Base-by-base conservation (phyloP, 257 asterid species). In the Scutellaria barbata region DNA sequence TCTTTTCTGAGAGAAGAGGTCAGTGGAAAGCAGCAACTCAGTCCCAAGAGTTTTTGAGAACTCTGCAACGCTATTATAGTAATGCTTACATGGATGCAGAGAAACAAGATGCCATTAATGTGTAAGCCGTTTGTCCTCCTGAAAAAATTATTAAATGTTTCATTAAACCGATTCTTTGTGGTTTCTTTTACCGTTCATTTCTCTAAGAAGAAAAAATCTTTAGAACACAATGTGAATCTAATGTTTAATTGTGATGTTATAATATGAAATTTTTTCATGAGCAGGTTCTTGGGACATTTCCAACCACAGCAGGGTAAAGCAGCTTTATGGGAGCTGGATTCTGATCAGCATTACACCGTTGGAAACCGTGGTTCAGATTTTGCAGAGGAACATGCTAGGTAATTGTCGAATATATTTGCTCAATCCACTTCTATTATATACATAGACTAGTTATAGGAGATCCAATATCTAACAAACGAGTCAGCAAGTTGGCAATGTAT, bases 21-120 rank as follows among this genome's bases (percentile, higher is more conserved):
- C 98, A 90, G 65, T 91, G 96, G 96, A 94, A 85, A 85, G 96
- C 96, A 37, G 95, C 97, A n/a, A 89, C 87, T 4, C 96, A 86
- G 75, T 89, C 96, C 66, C 96, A 90, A 76, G 97, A 90, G 82
- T 74, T 90, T 42, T 66, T 94, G 54, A 87, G 96, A 80, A 86
- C 88, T 47, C 85, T 90, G 66, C 98, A 90, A 65, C 98, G 98
- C 35, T 87, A 79, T 79, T 90, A 86, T 69, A 86, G 92, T 77
- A 94, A 90, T 79, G 91, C 90, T 17, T 94, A 87, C 80, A 87
- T 90, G 96, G 98, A 95, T 74, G 92, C 84, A 7, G 93, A 95
- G 81, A 95, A 95, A 78, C 99, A 95, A 78, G 96, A 88, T 59
- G 90, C 98, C 66, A 95, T 95, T 46, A 88, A 95, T 75, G 83